Percentiles rank a stretch among this genome's conserved stretches.
phyloP scores from a whole-genome alignment of 2,329 filamentous ascomycete species.

The Fusarium subglutinans region DNA sequence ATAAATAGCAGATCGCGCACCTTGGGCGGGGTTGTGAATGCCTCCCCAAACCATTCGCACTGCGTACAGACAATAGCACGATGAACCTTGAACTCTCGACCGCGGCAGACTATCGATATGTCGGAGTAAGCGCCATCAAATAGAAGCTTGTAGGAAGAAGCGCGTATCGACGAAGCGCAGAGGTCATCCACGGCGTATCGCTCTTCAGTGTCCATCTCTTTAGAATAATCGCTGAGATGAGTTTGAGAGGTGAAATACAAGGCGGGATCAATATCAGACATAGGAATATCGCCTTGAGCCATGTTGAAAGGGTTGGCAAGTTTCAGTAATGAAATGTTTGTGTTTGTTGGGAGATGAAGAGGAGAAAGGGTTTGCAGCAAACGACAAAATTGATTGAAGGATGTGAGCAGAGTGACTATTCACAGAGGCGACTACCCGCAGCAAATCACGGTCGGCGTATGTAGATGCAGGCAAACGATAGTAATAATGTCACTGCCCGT shows the following conservation, averaged over 20 bases:
- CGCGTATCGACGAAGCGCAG: neutral
- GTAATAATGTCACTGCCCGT: neutral
- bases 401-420: neutral
- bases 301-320: neutral
- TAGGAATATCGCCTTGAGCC: neutral
- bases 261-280: neutral
- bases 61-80: slow-evolving; percentile 48
- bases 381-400: neutral
- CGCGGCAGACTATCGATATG: slow-evolving; percentile 45
- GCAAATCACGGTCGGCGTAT: neutral
- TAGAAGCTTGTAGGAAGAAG: neutral
- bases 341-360: neutral
- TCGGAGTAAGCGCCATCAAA: slow-evolving; percentile 43
- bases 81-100: slow-evolving; percentile 46
- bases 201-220: neutral
- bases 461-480: neutral
- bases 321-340: neutral
- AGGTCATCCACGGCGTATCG: neutral
- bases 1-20: slow-evolving; percentile 3
- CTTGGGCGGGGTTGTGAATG: slow-evolving; percentile 41
- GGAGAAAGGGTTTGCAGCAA: neutral
- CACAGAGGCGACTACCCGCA: neutral
- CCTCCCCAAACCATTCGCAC: slow-evolving; percentile 46
- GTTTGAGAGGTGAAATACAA: fast-evolving
- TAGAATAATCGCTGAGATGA: neutral